phyloP scores from a whole-genome alignment of 306 rosid species.

The Sicyos baderoa region DNA sequence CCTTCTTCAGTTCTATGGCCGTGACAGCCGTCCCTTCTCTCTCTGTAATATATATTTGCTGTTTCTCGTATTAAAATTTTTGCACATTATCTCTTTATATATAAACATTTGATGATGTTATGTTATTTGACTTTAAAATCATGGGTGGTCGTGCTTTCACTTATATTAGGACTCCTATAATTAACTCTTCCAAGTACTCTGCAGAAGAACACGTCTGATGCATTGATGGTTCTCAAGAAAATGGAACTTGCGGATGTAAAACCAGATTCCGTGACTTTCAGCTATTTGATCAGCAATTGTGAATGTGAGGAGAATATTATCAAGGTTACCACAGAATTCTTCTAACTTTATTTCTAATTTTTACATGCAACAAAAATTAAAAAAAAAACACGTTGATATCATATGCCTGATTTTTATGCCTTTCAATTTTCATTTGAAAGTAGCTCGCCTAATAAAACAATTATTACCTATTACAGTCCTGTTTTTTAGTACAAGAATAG shows the following conservation, averaged over 20 bases:
- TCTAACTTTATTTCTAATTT: constrained; percentile 6
- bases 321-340: constrained; percentile 38
- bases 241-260: constrained; percentile 50
- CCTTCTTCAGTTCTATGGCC: constrained; percentile 24
- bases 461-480: background rate
- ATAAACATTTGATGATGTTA: constrained; percentile 1
- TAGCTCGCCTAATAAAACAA: background rate
- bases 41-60: constrained; percentile 1
- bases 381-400: background rate
- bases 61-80: background rate
- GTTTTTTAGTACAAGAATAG: background rate
- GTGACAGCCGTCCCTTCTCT: background rate
- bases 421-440: background rate
- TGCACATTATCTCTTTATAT: background rate
- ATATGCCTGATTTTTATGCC: background rate
- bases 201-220: constrained; percentile 61
- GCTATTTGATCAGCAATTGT: constrained; percentile 52
- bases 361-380: background rate
- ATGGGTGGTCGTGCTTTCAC: constrained; percentile 14
- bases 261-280: constrained; percentile 67
- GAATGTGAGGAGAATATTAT: constrained; percentile 48
- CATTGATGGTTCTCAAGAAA: constrained; percentile 42
- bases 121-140: background rate
- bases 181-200: constrained; percentile 18
- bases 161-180: constrained; percentile 5